Evolutionary conservation across 345 rosid species (phyloP), one percentile per base, ranked within the genome.

Genomic region (Erysimum cheiranthoides): DNA sequence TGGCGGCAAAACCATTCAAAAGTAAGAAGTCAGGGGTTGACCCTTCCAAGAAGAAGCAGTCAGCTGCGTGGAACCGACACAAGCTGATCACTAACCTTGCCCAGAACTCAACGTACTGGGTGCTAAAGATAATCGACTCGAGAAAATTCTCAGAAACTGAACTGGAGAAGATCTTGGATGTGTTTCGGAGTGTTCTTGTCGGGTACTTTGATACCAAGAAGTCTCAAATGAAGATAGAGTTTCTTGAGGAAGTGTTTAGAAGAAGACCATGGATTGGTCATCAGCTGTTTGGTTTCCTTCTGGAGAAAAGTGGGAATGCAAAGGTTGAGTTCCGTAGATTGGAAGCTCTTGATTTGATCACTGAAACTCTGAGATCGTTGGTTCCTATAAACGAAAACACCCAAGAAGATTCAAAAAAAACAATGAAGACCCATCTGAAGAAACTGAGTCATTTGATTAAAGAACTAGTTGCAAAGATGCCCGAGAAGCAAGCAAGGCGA

Each of bases 1-100:
- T 88, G 83, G 98, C 93, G 32, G 90, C 97, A 43, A 95, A 84
- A 81, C 92, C 97, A 39, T 93, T 95, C 79, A 95, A 93, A 85
- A 88, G 84, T 73, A 95, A 89, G 83, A 86, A 88, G 80, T 82
- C 90, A 40, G 84, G 82, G 16, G 74, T 71, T 68, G 82, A 73
- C 58, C 82, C 85, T 63, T 83, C 93, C 58, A 87, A 87, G 89
- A 87, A 84, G 79, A 88, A 90, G 85, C 93, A 82, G 51, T 87
- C 88, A 36, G 88, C 97, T 60, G 82, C 88, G 1, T 78, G 78
- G 88, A 90, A 83, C 79, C 86, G 97, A 36, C 84, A 89, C 81
- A 90, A 84, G 82, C 86, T 95, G 86, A 70, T 89, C 21, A 73
- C 80, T 50, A 85, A 89, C 61, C 86, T 95, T 4, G 93, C 89